These are phyloP conservation scores for Phytopythium delawarense DNA, from an alignment of 352 stramenopile genomes.

Conservation along the genomic window DNA sequence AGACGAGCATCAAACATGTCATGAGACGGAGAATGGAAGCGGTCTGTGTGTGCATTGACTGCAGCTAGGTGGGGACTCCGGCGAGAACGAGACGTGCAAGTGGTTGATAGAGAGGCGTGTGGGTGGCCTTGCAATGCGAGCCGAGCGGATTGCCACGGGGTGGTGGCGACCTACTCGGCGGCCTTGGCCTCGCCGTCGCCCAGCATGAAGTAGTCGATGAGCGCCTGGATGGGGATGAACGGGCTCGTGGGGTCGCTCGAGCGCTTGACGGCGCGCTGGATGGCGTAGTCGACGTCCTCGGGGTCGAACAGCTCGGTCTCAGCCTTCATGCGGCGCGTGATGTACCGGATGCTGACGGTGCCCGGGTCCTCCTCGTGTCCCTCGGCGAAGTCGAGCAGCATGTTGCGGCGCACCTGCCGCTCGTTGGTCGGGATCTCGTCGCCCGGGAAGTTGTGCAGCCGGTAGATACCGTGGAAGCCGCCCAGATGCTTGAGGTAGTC, in stretches of 20 bases:
- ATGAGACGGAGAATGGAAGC: not conserved
- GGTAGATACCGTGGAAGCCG: slow-evolving; percentile 43
- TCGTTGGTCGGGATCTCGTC: slow-evolving; percentile 50
- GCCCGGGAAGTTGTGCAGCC: slow-evolving; percentile 47
- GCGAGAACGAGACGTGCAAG: not conserved
- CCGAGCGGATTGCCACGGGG: not conserved
- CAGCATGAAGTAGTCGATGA: slow-evolving; percentile 33
- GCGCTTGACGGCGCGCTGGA: slow-evolving; percentile 30
- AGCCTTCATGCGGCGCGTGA: slow-evolving; percentile 45
- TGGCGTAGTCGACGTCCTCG: slow-evolving; percentile 44
- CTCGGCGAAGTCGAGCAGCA: slow-evolving; percentile 46
- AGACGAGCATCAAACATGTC: not conserved
- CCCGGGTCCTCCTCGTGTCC: slow-evolving; percentile 57
- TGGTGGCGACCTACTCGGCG: not conserved
- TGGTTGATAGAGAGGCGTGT: not conserved
- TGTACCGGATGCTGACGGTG: slow-evolving; percentile 47
- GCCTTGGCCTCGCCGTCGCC: slow-evolving; percentile 6
- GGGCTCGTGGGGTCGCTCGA: slow-evolving; percentile 22
- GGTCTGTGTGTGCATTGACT: not conserved
- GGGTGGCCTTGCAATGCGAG: not conserved
- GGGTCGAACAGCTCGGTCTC: slow-evolving; percentile 51
- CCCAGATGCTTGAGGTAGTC: slow-evolving; percentile 58
- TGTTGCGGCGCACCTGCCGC: slow-evolving; percentile 49
- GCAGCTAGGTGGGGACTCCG: not conserved
- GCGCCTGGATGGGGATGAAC: slow-evolving; percentile 37